phyloP scores from a whole-genome alignment of 2,329 filamentous ascomycete genomes.

The Neofusicoccum umdonicola region DNA sequence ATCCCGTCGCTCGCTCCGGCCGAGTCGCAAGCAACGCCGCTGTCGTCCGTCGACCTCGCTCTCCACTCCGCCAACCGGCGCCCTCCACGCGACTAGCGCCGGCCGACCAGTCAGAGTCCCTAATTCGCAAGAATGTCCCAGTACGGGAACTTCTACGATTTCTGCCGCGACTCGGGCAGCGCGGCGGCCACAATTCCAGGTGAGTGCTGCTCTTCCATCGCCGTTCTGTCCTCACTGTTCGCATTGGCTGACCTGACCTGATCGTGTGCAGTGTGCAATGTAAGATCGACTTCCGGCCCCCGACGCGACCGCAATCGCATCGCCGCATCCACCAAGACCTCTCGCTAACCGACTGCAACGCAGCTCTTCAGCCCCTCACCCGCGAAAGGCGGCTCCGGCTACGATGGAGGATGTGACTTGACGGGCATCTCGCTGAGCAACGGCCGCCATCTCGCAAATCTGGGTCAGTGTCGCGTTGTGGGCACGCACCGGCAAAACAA shows the following conservation, averaged over 20 bases:
- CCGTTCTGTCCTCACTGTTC: conserved; percentile 9
- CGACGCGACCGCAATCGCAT: conserved; percentile 7
- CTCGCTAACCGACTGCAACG: conserved; percentile 29
- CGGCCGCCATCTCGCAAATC: conserved; percentile 69
- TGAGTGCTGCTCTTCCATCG: conserved; percentile 27
- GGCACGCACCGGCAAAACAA: not conserved
- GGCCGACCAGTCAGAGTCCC: not conserved
- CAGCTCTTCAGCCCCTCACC: conserved; percentile 63
- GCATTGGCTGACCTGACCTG: conserved; percentile 20
- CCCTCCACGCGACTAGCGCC: not conserved
- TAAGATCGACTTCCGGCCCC: conserved; percentile 28
- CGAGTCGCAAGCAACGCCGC: conserved; percentile 3
- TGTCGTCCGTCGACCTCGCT: not conserved
- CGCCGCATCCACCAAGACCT: conserved; percentile 5
- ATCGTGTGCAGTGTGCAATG: conserved; percentile 46
- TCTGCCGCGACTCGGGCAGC: conserved; percentile 51
- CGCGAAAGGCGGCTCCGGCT: conserved; percentile 43
- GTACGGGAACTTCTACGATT: conserved; percentile 43
- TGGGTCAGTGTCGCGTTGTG: conserved; percentile 59
- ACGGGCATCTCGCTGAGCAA: conserved; percentile 70
- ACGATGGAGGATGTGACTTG: conserved; percentile 63
- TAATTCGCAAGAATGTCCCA: conserved; percentile 27
- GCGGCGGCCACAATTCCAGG: conserved; percentile 39
- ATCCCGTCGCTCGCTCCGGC: conserved; percentile 3
- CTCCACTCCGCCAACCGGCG: conserved; percentile 1